Evolutionary conservation across 176 grass and related monocot species (phyloP), one percentile per base, ranked within the genome.

Genomic region (Pontederia crassipes): DNA sequence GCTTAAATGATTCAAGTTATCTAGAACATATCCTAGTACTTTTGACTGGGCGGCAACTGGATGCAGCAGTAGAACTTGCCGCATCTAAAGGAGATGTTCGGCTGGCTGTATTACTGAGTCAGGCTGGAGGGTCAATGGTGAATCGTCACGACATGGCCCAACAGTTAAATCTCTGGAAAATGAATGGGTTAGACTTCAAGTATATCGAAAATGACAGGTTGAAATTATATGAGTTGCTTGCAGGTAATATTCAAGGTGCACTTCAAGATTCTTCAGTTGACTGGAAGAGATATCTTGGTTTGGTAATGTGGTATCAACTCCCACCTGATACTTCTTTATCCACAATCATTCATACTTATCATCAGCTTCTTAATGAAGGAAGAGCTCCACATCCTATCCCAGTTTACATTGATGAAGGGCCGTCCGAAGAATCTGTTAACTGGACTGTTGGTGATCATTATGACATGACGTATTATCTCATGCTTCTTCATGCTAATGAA

Each of bases 301-400:
- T 97, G 68, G 76, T 88, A 60, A 85, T 97, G 84, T 97, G 84
- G 84, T 91, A 81, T 61, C 79, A 88, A 62, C 62, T 97, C 27
- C 75, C 81, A 2, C 84, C 92, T 55, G 92, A 97, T 61, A 83
- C 81, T 76, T 62, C 92, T 59, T 52, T 91, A 11, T 63, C 75
- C 49, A 57, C 78, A 72, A 79, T 83, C 58, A 82, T 97, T 74
- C 61, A 52, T 65, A 85, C 79, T 71, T 97, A 97, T 64, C 67
- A 88, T 11, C 84, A 83, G 65, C 78, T 91, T 58, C 73, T 85
- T 53, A 54, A 32, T 80, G 76, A 97, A 76, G 73, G 70, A 32
- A 97, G 81, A 66, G 92, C 86, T 69, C 92, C 92, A 59, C 71
- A 91, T 72, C 92, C 87, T 55, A 87, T 97, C 72, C 92, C 92